Evolutionary conservation across 2,329 filamentous ascomycete species (phyloP), one percentile per base, ranked within the genome.

Genomic region (Alternaria sp.): DNA sequence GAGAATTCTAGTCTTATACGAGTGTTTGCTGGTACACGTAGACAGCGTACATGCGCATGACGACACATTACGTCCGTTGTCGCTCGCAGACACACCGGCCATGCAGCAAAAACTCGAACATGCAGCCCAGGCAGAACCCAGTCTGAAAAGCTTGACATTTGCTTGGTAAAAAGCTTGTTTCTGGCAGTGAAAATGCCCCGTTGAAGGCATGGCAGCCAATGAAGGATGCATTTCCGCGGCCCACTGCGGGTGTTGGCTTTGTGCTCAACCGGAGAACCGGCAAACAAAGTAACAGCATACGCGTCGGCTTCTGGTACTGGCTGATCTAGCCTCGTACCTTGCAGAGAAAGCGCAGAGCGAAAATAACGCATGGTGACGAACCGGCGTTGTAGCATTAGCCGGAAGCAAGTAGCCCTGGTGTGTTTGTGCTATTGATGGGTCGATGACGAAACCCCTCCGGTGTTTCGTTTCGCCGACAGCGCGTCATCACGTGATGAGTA

Each of bases 161-260:
- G 70, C 68, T 73, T 72, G 66, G 59, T 32, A 36, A 67, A 69
- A 73, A 75, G 74, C 74, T 77, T 77, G 73, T 69, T 69, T 71
- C 32, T 11, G 21, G 40, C 15, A 49, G 43, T 51, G 46, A 53
- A 44, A 46, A 19, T 26, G n/a, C 23, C 28, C 45, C 25, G 23
- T 23, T 52, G 26, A 43, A 43, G 12, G 17, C 30, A 36, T 26
- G 30, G 19, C 19, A 44, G 49, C 56, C 50, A 50, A 59, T 55
- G 17, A 59, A 23, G 26, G 17, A 15, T 23, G 25, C 23, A 46
- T 46, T 19, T 17, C 26, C 50, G 43, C 28, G 52, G n/a, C 23
- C 58, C 52, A 47, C 58, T n/a, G 25, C 28, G 26, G 15, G 40
- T 6, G 40, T 17, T 19, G 30, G 19, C 44, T 26, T 6, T 28